Conservation (phyloP, 2,329 filamentous ascomycete genomes). For the Fusarium ambrosium region DNA sequence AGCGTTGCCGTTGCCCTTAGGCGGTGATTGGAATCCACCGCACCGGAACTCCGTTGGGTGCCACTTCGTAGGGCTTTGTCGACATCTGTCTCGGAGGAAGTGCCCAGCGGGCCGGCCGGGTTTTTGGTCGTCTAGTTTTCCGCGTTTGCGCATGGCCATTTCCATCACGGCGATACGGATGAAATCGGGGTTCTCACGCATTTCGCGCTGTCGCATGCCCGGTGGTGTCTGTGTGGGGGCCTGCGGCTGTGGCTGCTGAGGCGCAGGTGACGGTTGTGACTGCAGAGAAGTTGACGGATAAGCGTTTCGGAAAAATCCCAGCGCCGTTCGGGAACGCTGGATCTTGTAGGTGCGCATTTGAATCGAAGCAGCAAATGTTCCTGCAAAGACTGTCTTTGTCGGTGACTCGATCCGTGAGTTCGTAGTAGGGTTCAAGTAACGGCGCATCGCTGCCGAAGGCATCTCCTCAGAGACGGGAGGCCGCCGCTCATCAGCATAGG, state of each 20-base stretch:
- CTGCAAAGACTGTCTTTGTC: conserved; percentile 48
- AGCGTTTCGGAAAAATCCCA: conserved; percentile 49
- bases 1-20: conserved; percentile 31
- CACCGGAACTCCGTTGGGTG: conserved; percentile 69
- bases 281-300: conserved; percentile 50
- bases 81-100: conserved; percentile 73
- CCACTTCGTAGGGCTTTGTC: conserved; percentile 68
- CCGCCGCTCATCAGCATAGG: conserved; percentile 76
- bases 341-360: conserved; percentile 80
- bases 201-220: conserved; percentile 72
- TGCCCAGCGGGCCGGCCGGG: conserved; percentile 78
- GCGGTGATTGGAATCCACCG: conserved; percentile 65
- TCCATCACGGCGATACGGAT: conserved; percentile 80
- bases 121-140: conserved; percentile 75
- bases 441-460: conserved; percentile 74
- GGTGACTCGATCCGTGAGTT: conserved; percentile 50
- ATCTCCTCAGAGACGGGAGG: conserved; percentile 73
- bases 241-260: conserved; percentile 50
- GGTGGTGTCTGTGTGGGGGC: conserved; percentile 55
- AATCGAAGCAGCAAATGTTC: conserved; percentile 74
- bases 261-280: conserved; percentile 48
- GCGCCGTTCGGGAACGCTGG: conserved; percentile 60
- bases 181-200: conserved; percentile 78
- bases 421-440: conserved; percentile 76
- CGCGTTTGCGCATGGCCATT: conserved; percentile 77